Conservation (phyloP, 495 filamentous ascomycete species). For the Opeltia flavorubescens region DNA sequence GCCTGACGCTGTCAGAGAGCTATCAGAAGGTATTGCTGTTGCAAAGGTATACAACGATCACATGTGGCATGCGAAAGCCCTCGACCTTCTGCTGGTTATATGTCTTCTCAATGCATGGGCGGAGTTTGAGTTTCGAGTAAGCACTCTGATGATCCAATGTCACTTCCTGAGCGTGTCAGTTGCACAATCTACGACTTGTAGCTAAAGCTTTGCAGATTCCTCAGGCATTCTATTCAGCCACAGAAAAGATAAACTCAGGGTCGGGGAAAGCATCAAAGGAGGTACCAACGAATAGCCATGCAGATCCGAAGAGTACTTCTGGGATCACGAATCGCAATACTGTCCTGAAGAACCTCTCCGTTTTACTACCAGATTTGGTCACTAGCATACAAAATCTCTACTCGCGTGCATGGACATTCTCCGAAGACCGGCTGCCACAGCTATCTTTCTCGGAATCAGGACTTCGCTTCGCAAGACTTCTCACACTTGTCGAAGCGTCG, state of each 20-base stretch:
- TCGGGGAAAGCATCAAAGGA: constrained; percentile 23
- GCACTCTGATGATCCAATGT: not conserved
- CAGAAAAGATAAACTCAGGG: constrained; percentile 34
- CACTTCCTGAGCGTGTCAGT: not conserved
- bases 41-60: constrained; percentile 77
- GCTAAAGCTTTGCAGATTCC: constrained; percentile 36
- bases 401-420: constrained; percentile 55
- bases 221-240: constrained; percentile 42
- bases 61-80: constrained; percentile 90
- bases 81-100: constrained; percentile 72
- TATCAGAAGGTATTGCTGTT: constrained; percentile 62
- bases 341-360: constrained; percentile 48
- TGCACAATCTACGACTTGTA: not conserved
- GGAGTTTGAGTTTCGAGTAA: constrained; percentile 73
- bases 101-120: constrained; percentile 76
- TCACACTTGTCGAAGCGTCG: constrained; percentile 54
- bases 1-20: constrained; percentile 76
- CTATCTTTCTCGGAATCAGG: constrained; percentile 69
- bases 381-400: constrained; percentile 78
- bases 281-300: constrained; percentile 20
- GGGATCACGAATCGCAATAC: constrained; percentile 34
- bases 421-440: constrained; percentile 68
- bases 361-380: constrained; percentile 56
- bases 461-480: constrained; percentile 62
- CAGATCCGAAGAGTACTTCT: constrained; percentile 29